A percentile compares a stretch with the other conserved stretches of the same genome.
These are phyloP conservation scores for Diaporthe ilicicola DNA, from an alignment of 2,329 filamentous ascomycete genomes.

Conservation along the genomic window DNA sequence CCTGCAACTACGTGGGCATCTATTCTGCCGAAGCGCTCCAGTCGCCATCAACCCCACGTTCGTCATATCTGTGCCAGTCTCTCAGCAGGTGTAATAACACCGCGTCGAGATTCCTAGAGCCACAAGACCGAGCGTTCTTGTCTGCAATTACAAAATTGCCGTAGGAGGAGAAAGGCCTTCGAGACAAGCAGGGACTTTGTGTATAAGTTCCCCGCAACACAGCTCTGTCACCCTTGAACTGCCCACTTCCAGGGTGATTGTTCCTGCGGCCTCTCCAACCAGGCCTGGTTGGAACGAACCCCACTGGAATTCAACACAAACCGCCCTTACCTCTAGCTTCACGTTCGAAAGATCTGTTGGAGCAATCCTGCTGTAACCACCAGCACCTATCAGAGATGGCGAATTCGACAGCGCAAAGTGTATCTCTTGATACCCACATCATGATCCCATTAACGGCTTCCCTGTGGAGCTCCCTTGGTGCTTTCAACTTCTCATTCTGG, in stretches of 20 bases:
- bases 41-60: constrained; percentile 10
- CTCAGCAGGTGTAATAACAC: constrained; percentile 8
- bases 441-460: constrained; percentile 24
- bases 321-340: background rate
- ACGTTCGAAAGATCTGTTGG: constrained; percentile 22
- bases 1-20: constrained; percentile 10
- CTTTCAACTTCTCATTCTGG: constrained; percentile 26
- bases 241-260: constrained; percentile 26
- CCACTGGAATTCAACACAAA: constrained; percentile 6
- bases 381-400: constrained; percentile 24
- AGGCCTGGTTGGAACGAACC: constrained; percentile 35
- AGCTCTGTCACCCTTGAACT: constrained; percentile 4
- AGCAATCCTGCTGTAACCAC: constrained; percentile 7
- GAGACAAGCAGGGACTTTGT: constrained; percentile 21
- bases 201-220: background rate
- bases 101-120: background rate
- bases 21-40: background rate
- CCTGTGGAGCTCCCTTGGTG: constrained; percentile 26
- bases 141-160: constrained; percentile 27
- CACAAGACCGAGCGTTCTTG: background rate
- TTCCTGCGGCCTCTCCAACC: constrained; percentile 35
- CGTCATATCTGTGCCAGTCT: constrained; percentile 19
- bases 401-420: constrained; percentile 24
- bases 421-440: constrained; percentile 21
- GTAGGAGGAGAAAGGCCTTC: constrained; percentile 29